Conservation (phyloP, 768 basidiomycete genomes). For the Porphyrellus cyaneotinctus region DNA sequence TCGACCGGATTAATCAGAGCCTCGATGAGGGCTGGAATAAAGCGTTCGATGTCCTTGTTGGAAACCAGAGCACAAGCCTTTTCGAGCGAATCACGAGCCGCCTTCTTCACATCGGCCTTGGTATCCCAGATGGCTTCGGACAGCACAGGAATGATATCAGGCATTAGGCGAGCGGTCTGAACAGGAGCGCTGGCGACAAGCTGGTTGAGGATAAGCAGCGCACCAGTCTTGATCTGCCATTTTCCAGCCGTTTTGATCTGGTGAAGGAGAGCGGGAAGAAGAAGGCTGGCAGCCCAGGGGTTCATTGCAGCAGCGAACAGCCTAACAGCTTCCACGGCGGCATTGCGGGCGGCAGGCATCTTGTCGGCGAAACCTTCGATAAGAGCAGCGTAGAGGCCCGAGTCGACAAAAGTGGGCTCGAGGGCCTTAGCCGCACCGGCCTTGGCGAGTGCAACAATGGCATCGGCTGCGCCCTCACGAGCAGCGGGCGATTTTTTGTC, state of each 20-base stretch:
- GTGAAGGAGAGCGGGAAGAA: slow-evolving; percentile 85
- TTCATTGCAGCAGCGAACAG: slow-evolving; percentile 74
- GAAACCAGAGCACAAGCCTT: slow-evolving; percentile 92
- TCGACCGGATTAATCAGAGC: slow-evolving; percentile 98
- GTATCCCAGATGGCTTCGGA: slow-evolving; percentile 98
- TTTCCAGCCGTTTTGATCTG: slow-evolving; percentile 95
- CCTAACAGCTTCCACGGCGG: slow-evolving; percentile 80
- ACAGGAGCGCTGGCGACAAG: slow-evolving; percentile 77
- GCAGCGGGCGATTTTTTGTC: slow-evolving; percentile 95
- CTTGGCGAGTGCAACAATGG: slow-evolving; percentile 61
- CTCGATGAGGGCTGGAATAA: slow-evolving; percentile 96
- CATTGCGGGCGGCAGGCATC: slow-evolving; percentile 80
- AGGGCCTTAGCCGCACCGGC: slow-evolving; percentile 75
- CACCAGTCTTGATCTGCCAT: slow-evolving; percentile 95
- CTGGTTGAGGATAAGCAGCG: slow-evolving; percentile 78
- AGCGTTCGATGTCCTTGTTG: slow-evolving; percentile 98
- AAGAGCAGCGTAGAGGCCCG: slow-evolving; percentile 81
- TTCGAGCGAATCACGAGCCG: slow-evolving; percentile 89
- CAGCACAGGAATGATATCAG: slow-evolving; percentile 91
- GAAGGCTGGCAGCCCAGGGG: slow-evolving; percentile 79
- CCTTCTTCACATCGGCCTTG: slow-evolving; percentile 98
- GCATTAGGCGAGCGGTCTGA: slow-evolving; percentile 87
- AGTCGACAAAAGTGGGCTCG: slow-evolving; percentile 84
- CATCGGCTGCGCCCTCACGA: slow-evolving; percentile 82
- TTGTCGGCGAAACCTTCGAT: slow-evolving; percentile 95